Percentiles rank a stretch among this genome's conserved stretches.
Conservation (phyloP, 805 yeast species). For the Candida adriatica region DNA sequence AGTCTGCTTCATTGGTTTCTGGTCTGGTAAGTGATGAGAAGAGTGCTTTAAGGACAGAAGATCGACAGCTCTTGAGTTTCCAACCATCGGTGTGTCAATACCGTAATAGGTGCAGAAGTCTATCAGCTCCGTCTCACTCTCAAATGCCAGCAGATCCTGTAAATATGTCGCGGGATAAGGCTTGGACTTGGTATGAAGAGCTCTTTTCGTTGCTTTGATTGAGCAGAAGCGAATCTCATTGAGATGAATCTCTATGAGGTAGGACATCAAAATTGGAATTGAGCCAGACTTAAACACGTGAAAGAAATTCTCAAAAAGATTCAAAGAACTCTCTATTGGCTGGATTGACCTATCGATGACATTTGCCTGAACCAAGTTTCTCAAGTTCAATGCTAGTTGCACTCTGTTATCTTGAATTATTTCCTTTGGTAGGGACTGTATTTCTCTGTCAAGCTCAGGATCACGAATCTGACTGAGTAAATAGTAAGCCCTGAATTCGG, state of each 20-base stretch:
- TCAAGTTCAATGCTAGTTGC: conserved; percentile 64
- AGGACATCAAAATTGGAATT: conserved; percentile 63
- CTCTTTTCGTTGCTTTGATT: conserved; percentile 53
- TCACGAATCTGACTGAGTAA: conserved; percentile 74
- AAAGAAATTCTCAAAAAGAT: conserved; percentile 60
- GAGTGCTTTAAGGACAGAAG: conserved; percentile 34
- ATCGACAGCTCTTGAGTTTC: conserved; percentile 33
- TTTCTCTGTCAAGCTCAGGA: conserved; percentile 72
- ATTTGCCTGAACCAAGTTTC: conserved; percentile 59
- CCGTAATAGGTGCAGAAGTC: conserved; percentile 61
- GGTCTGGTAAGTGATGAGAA: conserved; percentile 30
- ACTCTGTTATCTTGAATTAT: conserved; percentile 50
- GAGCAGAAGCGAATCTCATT: conserved; percentile 75
- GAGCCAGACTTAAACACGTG: conserved; percentile 39
- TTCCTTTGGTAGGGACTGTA: conserved; percentile 57
- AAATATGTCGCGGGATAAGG: conserved; percentile 50
- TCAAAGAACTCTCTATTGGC: conserved; percentile 49
- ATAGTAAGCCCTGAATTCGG: conserved; percentile 89
- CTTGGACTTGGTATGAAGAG: conserved; percentile 65
- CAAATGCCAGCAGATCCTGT: conserved; percentile 55
- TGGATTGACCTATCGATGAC: conserved; percentile 46
- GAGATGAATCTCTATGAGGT: conserved; percentile 72
- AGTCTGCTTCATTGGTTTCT: conserved; percentile 39
- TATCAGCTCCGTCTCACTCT: conserved; percentile 43
- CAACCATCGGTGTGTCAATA: conserved; percentile 33